Conservation (phyloP, 768 basidiomycete species). For the Auricularia sp. region DNA sequence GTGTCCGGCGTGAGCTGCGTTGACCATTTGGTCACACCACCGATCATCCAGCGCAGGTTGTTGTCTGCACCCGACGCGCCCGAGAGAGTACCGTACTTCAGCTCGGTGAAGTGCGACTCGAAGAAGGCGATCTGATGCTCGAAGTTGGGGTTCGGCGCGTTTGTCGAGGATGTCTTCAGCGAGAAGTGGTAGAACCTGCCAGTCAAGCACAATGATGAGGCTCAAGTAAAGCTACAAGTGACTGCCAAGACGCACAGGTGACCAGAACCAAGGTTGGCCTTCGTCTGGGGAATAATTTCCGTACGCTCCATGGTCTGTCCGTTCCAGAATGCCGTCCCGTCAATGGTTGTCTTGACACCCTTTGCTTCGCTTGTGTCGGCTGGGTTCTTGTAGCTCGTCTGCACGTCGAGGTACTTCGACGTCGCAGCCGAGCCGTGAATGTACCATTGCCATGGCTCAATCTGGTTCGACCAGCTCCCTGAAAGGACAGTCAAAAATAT, state of each 20-base stretch:
- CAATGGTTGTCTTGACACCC: constrained; percentile 45
- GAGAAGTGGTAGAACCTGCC: constrained; percentile 44
- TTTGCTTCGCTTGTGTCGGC: constrained; percentile 39
- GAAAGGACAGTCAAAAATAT: not conserved
- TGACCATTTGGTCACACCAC: constrained; percentile 37
- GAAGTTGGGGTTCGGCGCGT: constrained; percentile 41
- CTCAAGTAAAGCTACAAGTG: not conserved
- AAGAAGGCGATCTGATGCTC: constrained; percentile 49
- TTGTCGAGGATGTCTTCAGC: constrained; percentile 36
- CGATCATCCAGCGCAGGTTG: constrained; percentile 45
- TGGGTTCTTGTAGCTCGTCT: constrained; percentile 48
- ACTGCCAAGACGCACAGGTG: constrained; percentile 29
- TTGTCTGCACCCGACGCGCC: constrained; percentile 25
- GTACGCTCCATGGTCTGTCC: constrained; percentile 36
- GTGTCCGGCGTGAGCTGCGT: constrained; percentile 40
- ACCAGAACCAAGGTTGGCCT: constrained; percentile 44
- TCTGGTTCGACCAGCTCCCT: constrained; percentile 51
- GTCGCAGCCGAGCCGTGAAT: constrained; percentile 48
- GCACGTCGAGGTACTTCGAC: constrained; percentile 42
- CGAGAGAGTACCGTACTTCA: constrained; percentile 43
- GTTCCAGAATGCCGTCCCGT: constrained; percentile 31
- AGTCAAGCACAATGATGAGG: no score
- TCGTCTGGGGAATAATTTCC: constrained; percentile 33
- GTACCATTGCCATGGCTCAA: constrained; percentile 49
- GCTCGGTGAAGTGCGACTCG: constrained; percentile 18